phyloP scores from a whole-genome alignment of 352 stramenopile genomes.

The Globisporangium paroecandrum region DNA sequence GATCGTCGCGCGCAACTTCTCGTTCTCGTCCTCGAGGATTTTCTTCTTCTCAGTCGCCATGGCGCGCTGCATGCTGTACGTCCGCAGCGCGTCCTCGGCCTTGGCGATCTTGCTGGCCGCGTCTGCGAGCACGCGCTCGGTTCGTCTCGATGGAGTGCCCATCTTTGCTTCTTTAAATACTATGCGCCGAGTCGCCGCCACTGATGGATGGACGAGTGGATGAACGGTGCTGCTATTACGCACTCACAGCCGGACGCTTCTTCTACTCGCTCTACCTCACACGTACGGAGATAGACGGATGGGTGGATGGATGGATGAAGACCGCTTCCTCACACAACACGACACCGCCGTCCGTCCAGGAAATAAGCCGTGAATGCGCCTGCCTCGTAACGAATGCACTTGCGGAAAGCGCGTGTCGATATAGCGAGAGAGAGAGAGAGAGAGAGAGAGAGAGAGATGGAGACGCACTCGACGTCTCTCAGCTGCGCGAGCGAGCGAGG shows the following conservation, averaged over 20 bases:
- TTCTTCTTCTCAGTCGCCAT: conserved; percentile 67
- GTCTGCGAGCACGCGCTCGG: conserved; percentile 66
- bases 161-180: conserved; percentile 24
- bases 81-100: conserved; percentile 55
- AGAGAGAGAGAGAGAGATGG: not conserved
- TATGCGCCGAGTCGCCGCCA: not conserved
- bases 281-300: not conserved
- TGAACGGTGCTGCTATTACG: not conserved
- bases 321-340: not conserved
- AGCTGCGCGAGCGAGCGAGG: not conserved
- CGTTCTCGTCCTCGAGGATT: conserved; percentile 75
- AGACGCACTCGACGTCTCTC: not conserved
- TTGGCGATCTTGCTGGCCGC: conserved; percentile 70
- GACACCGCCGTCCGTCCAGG: not conserved
- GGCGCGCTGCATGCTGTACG: conserved; percentile 49
- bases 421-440: not conserved
- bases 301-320: not conserved
- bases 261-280: not conserved
- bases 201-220: not conserved
- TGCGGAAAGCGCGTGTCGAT: not conserved
- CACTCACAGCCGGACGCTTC: not conserved
- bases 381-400: not conserved
- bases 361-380: not conserved
- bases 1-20: conserved; percentile 76
- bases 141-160: conserved; percentile 47